A percentile compares a stretch with the other conserved stretches of the same genome.
These are phyloP conservation scores for Ogataea pilisensis DNA, from an alignment of 805 yeast species.

Conservation along the genomic window DNA sequence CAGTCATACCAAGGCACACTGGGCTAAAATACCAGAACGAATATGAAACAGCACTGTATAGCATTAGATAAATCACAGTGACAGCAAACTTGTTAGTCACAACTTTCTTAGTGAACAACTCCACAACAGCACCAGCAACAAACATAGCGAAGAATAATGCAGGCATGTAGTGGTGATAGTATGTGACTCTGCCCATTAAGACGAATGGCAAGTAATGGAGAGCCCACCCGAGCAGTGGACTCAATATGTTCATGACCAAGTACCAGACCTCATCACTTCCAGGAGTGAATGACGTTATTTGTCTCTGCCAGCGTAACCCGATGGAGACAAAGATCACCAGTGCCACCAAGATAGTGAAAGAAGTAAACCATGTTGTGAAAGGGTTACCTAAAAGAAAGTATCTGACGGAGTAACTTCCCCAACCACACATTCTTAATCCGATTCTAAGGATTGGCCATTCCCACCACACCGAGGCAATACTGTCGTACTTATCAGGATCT, in stretches of 20 bases:
- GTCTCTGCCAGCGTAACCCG: slow-evolving; percentile 65
- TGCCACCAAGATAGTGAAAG: slow-evolving; percentile 44
- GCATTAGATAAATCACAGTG: slow-evolving; percentile 33
- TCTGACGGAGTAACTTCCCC: slow-evolving; percentile 53
- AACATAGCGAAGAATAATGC: slow-evolving; percentile 74
- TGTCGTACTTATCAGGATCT: slow-evolving; percentile 66
- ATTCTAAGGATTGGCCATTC: slow-evolving; percentile 71
- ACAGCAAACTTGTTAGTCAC: slow-evolving; percentile 23
- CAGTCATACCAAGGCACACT: slow-evolving; percentile 64
- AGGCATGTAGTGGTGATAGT: slow-evolving; percentile 82
- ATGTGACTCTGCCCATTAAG: slow-evolving; percentile 82
- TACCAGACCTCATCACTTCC: slow-evolving; percentile 13
- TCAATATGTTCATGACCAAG: slow-evolving; percentile 58
- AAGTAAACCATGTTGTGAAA: slow-evolving; percentile 56
- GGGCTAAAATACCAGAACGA: slow-evolving; percentile 60
- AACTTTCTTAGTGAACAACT: slow-evolving; percentile 35
- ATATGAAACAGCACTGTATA: slow-evolving; percentile 42
- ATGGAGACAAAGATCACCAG: slow-evolving; percentile 37
- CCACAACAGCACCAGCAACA: slow-evolving; percentile 50
- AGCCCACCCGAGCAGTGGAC: slow-evolving; percentile 81
- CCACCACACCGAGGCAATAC: slow-evolving; percentile 74
- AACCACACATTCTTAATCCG: slow-evolving; percentile 75
- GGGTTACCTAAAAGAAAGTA: slow-evolving; percentile 71
- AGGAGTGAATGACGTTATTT: slow-evolving; percentile 36
- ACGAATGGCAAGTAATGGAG: slow-evolving; percentile 72